Base-by-base conservation (phyloP, 2,329 filamentous ascomycete species). In the Stagonosporopsis rhizophila region DNA sequence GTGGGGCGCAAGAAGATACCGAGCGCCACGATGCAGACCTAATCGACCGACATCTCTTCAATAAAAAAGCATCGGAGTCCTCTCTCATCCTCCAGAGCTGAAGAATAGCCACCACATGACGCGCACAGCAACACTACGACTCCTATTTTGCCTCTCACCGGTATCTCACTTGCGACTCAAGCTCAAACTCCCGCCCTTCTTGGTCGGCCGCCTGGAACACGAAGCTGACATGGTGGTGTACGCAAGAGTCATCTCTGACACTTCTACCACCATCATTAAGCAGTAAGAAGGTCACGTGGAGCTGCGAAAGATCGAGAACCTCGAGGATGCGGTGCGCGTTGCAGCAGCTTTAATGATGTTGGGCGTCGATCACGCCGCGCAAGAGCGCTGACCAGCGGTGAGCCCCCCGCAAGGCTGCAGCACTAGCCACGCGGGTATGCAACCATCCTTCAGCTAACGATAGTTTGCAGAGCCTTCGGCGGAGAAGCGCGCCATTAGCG, bases 341-440 rank as follows among this genome's bases (percentile, higher is more conserved):
- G 15, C 38, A 27, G 20, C 22, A 22, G 28, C 44, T 54, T 54
- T 19, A 27, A 37, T 27, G 34, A 20, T 12, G 14, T n/a, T n/a
- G 35, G 17, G 28, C 17, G 7, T 22, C 17, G 25, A 46, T n/a
- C 41, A 50, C n/a, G 35, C 14, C n/a, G 41, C 12, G 45, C 11
- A 7, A 5, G 20, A 27, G 27, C 40, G 35, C 22, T 46, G 51
- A 53, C 27, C 23, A 37, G 52, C 52, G 52, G 46, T 56, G 52
- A 47, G 41, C 12, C 22, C 22, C 25, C 53, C 38, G 47, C 47
- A 56, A 51, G 53, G 53, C 53, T 56, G 53, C 53, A 47, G 47
- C 53, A 56, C 53, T 56, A 56, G 53, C 39, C 35, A 50, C 53
- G 17, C 47, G 47, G 47, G 47, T 51, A 51, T 46, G 53, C 53